Evolutionary conservation across 2,329 filamentous ascomycete genomes (phyloP), one percentile per base, ranked within the genome.

Genomic region (Berkeleyomyces rouxiae): DNA sequence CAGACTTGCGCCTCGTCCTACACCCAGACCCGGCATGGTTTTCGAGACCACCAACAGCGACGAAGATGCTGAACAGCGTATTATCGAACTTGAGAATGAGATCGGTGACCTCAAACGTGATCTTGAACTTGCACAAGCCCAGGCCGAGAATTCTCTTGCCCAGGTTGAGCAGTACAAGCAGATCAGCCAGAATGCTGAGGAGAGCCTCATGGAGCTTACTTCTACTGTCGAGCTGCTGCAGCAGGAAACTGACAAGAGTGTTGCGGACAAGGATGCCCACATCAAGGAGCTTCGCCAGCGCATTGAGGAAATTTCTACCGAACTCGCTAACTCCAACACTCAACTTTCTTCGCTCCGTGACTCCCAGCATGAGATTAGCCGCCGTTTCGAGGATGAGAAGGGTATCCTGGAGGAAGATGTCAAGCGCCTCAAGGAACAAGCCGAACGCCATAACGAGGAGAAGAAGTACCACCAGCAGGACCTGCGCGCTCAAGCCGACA

Each of bases 401-500:
- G 77, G 82, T 4, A 81, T 82, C 16, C 78, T 93, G 4, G 87
- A 95, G 68, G 79, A 86, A 7, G 90, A 97, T 69, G 83, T 96
- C 61, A 78, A 81, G 31, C 83, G 89, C 42, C 77, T 97, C 37
- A 93, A 88, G 71, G 90, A 95, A 58, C 87, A 95, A 67, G 86
- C 87, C 64, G 87, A 90, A 67, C 83, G 87, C 61, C 86, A 92
- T 71, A 79, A 84, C 65, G 87, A 90, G 65, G 86, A 90, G 59
- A 85, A 89, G 40, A 85, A 88, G 67, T 90, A 87, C 70, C 88
- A 96, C 70, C 89, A 95, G 70, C 87, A 95, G 68, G 91, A 97
- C 69, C 82, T 97, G 49, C 91, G 93, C 66, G 86, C 89, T 0
- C 93, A 99, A 72, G 91, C 92, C 37, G 88, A 95, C 53, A 97